Percentiles rank a stretch among this genome's conserved stretches.
Evolutionary conservation across 352 stramenopile species (phyloP).

Genomic region (Discostella stelligera): DNA sequence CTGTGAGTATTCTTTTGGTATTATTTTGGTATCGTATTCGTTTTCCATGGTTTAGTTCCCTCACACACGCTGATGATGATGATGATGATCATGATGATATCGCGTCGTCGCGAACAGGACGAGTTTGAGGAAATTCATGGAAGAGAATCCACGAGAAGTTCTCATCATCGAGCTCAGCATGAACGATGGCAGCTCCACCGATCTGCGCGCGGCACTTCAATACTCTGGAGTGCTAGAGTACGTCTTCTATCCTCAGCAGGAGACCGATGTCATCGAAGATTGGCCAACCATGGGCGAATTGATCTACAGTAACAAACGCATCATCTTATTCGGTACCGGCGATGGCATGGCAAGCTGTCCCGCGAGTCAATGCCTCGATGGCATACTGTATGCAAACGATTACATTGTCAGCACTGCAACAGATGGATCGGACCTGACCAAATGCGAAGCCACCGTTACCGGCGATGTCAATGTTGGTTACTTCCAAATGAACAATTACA

Average conservation of each 20-base stretch:
- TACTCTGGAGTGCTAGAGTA: constrained; percentile 19
- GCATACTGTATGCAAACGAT: constrained; percentile 31
- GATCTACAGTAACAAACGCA: constrained; percentile 19
- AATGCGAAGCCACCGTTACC: not conserved
- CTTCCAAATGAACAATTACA: constrained; percentile 35
- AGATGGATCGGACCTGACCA: not conserved
- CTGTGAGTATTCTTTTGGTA: constrained; percentile 14
- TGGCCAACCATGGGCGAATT: constrained; percentile 34
- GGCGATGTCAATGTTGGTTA: constrained; percentile 7
- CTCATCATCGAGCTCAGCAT: constrained; percentile 37
- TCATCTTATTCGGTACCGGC: constrained; percentile 28
- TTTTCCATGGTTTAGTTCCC: too few relatives aligned
- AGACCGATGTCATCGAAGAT: not conserved
- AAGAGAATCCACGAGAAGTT: constrained; percentile 6
- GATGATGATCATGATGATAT: constrained; percentile 7
- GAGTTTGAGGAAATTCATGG: not conserved
- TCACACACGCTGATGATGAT: too few relatives aligned
- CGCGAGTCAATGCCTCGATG: constrained; percentile 7
- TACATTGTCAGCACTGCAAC: constrained; percentile 16
- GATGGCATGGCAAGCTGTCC: constrained; percentile 28
- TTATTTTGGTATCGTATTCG: too few relatives aligned
- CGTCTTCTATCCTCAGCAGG: not conserved
- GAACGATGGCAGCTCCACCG: constrained; percentile 9
- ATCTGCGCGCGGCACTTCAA: constrained; percentile 18
- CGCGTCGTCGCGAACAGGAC: not conserved